Conservation (phyloP, 192 early-diverging fungal species). For the Coemansia sp. region DNA sequence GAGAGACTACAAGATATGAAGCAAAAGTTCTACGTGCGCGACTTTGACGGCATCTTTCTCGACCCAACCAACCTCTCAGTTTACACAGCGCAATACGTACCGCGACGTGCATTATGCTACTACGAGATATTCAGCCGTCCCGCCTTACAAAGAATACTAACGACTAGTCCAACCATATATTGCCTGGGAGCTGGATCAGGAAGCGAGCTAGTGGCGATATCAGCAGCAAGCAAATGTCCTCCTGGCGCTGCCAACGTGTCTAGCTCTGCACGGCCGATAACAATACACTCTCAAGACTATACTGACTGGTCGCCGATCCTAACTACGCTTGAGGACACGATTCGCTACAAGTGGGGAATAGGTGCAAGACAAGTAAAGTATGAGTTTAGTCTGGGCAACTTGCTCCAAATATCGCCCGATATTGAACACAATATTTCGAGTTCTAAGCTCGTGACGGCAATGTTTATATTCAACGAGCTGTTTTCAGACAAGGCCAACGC, state of each 20-base stretch:
- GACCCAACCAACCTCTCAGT: constrained; percentile 71
- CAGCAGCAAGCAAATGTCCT: constrained; percentile 60
- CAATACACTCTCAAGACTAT: constrained; percentile 62
- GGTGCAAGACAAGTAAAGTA: constrained; percentile 52
- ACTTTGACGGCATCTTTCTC: constrained; percentile 84
- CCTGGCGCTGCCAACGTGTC: constrained; percentile 6
- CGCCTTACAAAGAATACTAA: constrained; percentile 58
- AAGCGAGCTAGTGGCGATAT: constrained; percentile 81
- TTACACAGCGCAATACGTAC: constrained; percentile 88
- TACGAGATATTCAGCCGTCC: constrained; percentile 64
- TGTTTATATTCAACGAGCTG: constrained; percentile 95
- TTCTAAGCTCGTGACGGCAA: constrained; percentile 77
- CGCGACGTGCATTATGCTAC: constrained; percentile 85
- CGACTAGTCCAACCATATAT: constrained; percentile 54
- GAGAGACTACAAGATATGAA: constrained; percentile 87
- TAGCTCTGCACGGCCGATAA: constrained; percentile 18
- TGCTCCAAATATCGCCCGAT: constrained; percentile 57
- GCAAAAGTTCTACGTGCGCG: constrained; percentile 75
- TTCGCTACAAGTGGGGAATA: constrained; percentile 60
- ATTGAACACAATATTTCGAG: constrained; percentile 55
- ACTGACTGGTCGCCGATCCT: constrained; percentile 66
- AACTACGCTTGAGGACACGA: constrained; percentile 55
- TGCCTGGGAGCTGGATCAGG: constrained; percentile 86
- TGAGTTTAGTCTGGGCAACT: constrained; percentile 63
- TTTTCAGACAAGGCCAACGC: constrained; percentile 76